Evolutionary conservation across 495 filamentous ascomycete genomes (phyloP), one percentile per base, ranked within the genome.

Genomic region (Lentithecium fluviatile): DNA sequence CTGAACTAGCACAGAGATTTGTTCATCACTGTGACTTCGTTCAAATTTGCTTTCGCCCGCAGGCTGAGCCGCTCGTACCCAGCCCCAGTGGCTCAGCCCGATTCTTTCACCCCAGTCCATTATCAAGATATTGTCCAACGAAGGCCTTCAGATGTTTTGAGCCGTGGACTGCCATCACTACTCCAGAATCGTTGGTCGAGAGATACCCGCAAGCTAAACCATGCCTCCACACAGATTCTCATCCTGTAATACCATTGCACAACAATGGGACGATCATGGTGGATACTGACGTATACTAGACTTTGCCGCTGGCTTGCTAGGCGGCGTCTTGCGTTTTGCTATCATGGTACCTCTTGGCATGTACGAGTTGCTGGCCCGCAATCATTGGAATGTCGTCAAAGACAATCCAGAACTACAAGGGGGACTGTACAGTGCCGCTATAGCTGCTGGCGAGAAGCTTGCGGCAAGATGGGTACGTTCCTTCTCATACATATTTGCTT

Each of bases 341-440:
- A 19, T 64, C n/a, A 49, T 67, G 26, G 34, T 64, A 8, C 65
- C 65, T 0, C 59, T 56, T 20, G 55, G 40, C n/a, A 38, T 52
- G n/a, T 67, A 63, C 29, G 38, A 6, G 11, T 24, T 45, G 11
- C n/a, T 25, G 17, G 48, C 50, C 5, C n/a, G 7, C 1, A 23
- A 60, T 6, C 59, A 67, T 47, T 60, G 60, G 65, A 47, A 59
- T 29, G 36, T 56, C 19, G 56, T 67, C 13, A 55, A 50, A 25
- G 45, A 49, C 5, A 38, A 67, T 48, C 34, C 11, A 5, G 59
- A 55, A 25, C 65, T 67, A 17, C 64, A 62, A n/a, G 37, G 45
- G 1, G 58, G 50, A 21, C 13, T 55, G 11, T 67, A 58, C 24
- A 58, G 36, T n/a, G 42, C 58, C 7, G n/a, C 37, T n/a, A 60